Percentiles rank a stretch among this genome's conserved stretches.
Evolutionary conservation across 495 filamentous ascomycete species (phyloP).

Genomic region (Penicillium soppii): DNA sequence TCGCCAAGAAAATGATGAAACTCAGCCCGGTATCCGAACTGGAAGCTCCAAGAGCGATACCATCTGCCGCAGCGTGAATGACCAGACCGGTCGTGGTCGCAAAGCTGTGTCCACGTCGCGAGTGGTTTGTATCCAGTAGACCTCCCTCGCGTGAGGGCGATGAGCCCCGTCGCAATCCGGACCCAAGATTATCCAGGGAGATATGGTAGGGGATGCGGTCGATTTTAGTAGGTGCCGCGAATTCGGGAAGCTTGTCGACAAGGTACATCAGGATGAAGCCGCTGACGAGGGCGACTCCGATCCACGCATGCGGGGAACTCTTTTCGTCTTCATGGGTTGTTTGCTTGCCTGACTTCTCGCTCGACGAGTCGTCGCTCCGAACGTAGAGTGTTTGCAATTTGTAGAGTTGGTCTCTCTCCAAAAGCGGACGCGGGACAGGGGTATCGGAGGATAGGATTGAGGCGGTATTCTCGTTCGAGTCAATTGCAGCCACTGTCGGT

Average conservation of each 20-base stretch:
- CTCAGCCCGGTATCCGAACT: slow-evolving; percentile 70
- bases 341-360: slow-evolving; percentile 42
- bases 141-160: slow-evolving; percentile 45
- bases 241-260: slow-evolving; percentile 81
- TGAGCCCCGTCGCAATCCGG: slow-evolving; percentile 52
- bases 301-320: slow-evolving; percentile 65
- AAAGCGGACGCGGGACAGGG: slow-evolving; percentile 16
- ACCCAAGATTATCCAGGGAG: slow-evolving; percentile 72
- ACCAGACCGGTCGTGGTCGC: slow-evolving; percentile 89
- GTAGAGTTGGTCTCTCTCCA: slow-evolving; percentile 14
- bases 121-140: slow-evolving; percentile 33
- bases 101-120: slow-evolving; percentile 41
- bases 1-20: slow-evolving; percentile 90
- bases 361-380: slow-evolving; percentile 32
- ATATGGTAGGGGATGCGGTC: slow-evolving; percentile 66
- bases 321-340: slow-evolving; percentile 26
- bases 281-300: slow-evolving; percentile 80
- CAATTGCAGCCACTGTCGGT: slow-evolving; percentile 17
- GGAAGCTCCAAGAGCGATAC: slow-evolving; percentile 91
- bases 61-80: slow-evolving; percentile 97
- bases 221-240: slow-evolving; percentile 56
- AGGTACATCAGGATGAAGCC: slow-evolving; percentile 98
- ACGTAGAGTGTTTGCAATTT: slow-evolving; percentile 11
- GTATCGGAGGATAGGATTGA: slow-evolving; percentile 9
- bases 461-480: slow-evolving; percentile 3